Evolutionary conservation across 2,329 filamentous ascomycete species (phyloP), one percentile per base, ranked within the genome.

Genomic region (Setomelanomma holmii): DNA sequence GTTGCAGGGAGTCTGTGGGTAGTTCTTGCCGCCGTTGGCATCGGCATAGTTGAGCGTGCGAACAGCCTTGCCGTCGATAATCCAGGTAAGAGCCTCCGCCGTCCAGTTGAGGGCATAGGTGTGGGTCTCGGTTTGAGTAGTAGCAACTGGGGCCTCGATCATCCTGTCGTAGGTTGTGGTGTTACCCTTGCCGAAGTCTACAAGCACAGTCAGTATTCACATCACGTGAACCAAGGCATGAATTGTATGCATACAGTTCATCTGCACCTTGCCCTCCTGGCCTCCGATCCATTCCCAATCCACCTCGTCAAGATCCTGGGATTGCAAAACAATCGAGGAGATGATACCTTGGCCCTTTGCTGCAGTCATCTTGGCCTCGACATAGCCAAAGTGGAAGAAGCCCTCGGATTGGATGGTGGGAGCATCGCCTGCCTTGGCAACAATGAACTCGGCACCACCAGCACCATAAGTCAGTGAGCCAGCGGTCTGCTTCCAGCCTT

Each of bases 301-400:
- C 35, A 96, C 87, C 76, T 96, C 91, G 71, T 96, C 92, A 12
- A 93, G 82, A 64, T 92, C 88, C 63, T 95, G 89, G 44, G 89
- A 93, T 60, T 95, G 82, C 74, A 93, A 82, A 71, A 96, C 93
- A 67, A 96, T 87, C 56, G 89, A 84, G 67, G 87, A 91, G 64
- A 96, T 85, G 57, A 96, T 87, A 45, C 92, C 92, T 6, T 78
- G 78, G 16, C 92, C 92, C 1, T 80, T 77, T 0, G 92, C 87
- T 4, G 89, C 89, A 78, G 91, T 90, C 79, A 96, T 84, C 61
- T 85, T 81, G 51, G 93, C 82, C 75, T 95, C 90, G 49, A 91
- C 86, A 54, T 87, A 85, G 47, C 91, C 91, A 61, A 89, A 93
- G 80, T 96, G 92, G 75, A 96, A 89, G 78, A 91, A 95, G 73